Base-by-base conservation (phyloP, 192 early-diverging fungal species). In the Mortierella antarctica region DNA sequence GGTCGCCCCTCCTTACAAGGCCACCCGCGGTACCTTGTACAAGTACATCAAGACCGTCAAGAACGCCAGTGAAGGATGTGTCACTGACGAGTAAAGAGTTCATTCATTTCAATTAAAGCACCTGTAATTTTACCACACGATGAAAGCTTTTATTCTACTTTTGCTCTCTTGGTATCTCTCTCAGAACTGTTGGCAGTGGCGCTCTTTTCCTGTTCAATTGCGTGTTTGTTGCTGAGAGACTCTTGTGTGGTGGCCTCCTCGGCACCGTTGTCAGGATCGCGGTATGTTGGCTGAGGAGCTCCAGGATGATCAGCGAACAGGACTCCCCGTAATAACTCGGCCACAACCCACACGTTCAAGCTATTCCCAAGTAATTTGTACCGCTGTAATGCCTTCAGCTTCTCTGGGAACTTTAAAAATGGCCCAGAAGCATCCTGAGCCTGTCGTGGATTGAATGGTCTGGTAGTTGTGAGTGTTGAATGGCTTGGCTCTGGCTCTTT, bases 21-120 rank as follows among this genome's bases (percentile, higher is more conserved):
- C 92, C 55, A 95, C 90, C 23, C 81, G 84, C 50, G 98, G 98
- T 12, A 96, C 95, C 12, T 85, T 99, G 71, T 92, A 89, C 77
- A 97, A 98, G 89, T 99, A 97, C 73, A 95, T 97, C 74, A 94
- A 94, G 84, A 90, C 68, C 66, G 95, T 96, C 49, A 93, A 90
- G 84, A 85, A 89, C 53, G 93, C 95, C 15, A 90, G 88, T 14
- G 89, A 90, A 55, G 95, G 95, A 49, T 95, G 94, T 79, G 94
- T 96, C 46, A 96, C 95, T 49, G 95, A 96, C 82, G 94, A 93
- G 82, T 85, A 85, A 62, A 69, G 14, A 48, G 11, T 23, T 41
- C n/a, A n/a, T n/a, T 20, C 15, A 41, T 40, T 8, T 41, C 3
- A 62, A 71, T 63, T 46, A 65, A 65, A 57, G 39, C 3, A 11